These are phyloP conservation scores for Aphanocladium album DNA, from an alignment of 2,329 filamentous ascomycete species.

Conservation along the genomic window DNA sequence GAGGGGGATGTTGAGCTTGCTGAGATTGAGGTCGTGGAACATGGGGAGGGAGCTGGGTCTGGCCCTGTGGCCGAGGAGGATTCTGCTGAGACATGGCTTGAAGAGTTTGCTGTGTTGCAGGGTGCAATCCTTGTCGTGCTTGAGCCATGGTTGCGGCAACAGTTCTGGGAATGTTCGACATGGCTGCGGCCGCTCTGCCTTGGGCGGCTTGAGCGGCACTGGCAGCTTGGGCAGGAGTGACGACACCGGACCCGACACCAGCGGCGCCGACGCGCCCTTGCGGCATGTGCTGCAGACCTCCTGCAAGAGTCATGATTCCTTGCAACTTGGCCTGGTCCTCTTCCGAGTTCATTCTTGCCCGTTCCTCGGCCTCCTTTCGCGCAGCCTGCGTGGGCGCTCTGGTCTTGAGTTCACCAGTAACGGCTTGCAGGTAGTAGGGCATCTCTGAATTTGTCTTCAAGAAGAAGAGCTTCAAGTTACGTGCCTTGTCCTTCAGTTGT, in stretches of 20 bases:
- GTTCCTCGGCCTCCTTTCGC: conserved; percentile 62
- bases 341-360: conserved; percentile 52
- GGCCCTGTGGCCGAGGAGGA: conserved; percentile 14
- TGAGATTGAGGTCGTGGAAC: conserved; percentile 17
- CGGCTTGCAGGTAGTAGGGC: conserved; percentile 78
- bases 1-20: conserved; percentile 14
- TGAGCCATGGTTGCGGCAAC: conserved; percentile 23
- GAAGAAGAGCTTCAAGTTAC: conserved; percentile 87
- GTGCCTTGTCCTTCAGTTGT: conserved; percentile 86
- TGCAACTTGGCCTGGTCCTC: conserved; percentile 57
- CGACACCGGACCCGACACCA: conserved; percentile 25
- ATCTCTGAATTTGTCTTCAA: conserved; percentile 88
- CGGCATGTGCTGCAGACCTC: conserved; percentile 43
- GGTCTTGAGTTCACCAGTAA: conserved; percentile 86
- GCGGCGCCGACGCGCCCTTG: conserved; percentile 24
- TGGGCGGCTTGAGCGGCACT: conserved; percentile 23
- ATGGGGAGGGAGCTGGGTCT: conserved; percentile 27
- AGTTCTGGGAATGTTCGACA: conserved; percentile 17
- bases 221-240: conserved; percentile 30
- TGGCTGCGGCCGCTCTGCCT: conserved; percentile 16
- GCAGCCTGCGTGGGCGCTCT: conserved; percentile 71
- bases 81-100: conserved; percentile 5
- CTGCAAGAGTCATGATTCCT: conserved; percentile 52
- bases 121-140: conserved; percentile 21
- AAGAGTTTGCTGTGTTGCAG: conserved; percentile 22